Conservation (phyloP, 139 green algal genomes). For the Ettlia oleoabundans region DNA sequence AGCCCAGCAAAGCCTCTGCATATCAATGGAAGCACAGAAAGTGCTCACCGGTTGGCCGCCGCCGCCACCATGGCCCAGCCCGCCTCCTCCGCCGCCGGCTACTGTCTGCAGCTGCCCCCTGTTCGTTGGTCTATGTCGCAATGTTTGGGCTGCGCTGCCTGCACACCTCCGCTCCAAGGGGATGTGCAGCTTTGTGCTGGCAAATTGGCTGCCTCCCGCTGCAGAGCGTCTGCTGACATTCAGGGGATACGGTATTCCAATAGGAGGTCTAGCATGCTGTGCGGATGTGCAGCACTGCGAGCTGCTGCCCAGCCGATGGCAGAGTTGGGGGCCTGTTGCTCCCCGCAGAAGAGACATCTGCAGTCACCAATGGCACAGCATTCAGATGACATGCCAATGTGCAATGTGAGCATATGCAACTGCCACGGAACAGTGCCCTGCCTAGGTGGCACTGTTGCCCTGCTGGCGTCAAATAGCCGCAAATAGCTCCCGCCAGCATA, state of each 20-base stretch:
- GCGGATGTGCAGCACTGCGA: not conserved
- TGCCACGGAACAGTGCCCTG: too few relatives aligned
- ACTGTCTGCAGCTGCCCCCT: conserved; percentile 12
- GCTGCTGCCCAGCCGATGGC: not conserved
- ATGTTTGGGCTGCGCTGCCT: not conserved
- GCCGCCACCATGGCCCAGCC: conserved; percentile 9
- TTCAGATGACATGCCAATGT: not conserved
- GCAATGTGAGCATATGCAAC: too few relatives aligned
- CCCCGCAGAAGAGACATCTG: conserved; percentile 2
- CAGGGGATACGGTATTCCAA: not conserved
- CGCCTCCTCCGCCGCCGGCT: conserved; percentile 21
- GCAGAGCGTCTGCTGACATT: not conserved
- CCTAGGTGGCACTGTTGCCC: too few relatives aligned
- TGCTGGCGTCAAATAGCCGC: too few relatives aligned
- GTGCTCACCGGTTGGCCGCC: conserved; percentile 4
- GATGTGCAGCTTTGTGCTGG: not conserved
- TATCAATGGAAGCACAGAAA: too few relatives aligned
- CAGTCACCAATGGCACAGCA: not conserved
- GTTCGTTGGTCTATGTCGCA: not conserved
- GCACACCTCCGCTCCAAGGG: not conserved
- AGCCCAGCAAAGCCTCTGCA: too few relatives aligned
- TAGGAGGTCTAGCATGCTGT: not conserved
- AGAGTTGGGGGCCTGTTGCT: not conserved
- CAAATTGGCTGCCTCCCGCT: not conserved
- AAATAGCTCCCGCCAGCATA: too few relatives aligned